Conservation (phyloP, 306 rosid species). For the Cotoneaster glaucophyllus region DNA sequence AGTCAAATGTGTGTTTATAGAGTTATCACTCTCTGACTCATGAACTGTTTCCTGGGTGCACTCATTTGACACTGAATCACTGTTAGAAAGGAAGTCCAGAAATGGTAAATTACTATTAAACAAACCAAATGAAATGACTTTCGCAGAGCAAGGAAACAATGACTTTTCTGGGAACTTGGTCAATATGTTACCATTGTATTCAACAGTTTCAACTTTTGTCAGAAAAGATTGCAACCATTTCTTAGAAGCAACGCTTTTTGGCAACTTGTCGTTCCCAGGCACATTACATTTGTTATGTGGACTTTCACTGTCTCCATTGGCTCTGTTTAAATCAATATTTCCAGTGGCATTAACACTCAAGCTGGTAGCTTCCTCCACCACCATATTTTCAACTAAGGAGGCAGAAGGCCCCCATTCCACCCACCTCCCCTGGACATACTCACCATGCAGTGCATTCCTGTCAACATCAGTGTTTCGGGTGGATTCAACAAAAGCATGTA, state of each 20-base stretch:
- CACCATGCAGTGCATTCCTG: constrained; percentile 30
- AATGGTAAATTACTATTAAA: constrained; percentile 45
- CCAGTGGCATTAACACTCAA: constrained; percentile 24
- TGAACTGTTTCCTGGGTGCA: constrained; percentile 30
- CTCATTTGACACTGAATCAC: constrained; percentile 28
- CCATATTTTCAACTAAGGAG: constrained; percentile 26
- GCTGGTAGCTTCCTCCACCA: constrained; percentile 32
- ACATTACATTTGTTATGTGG: constrained; percentile 1
- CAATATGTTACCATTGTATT: constrained; percentile 44
- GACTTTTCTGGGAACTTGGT: constrained; percentile 64
- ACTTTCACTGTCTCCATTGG: constrained; percentile 33
- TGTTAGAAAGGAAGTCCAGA: constrained; percentile 30
- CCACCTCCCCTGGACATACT: constrained; percentile 67
- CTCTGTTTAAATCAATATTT: constrained; percentile 21
- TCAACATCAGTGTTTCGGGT: constrained; percentile 20
- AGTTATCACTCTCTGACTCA: constrained; percentile 22
- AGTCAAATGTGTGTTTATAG: constrained; percentile 26
- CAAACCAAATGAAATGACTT: constrained; percentile 75
- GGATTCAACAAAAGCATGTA: constrained; percentile 61
- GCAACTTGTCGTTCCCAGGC: constrained; percentile 14
- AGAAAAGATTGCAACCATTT: constrained; percentile 65
- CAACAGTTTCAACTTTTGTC: constrained; percentile 46
- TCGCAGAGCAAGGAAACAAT: constrained; percentile 59
- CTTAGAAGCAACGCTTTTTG: constrained; percentile 37
- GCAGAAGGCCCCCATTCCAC: constrained; percentile 76